A percentile compares a stretch with the other conserved stretches of the same genome.
These are phyloP conservation scores for Ogataea methanolica DNA, from an alignment of 805 yeast genomes.

Conservation along the genomic window DNA sequence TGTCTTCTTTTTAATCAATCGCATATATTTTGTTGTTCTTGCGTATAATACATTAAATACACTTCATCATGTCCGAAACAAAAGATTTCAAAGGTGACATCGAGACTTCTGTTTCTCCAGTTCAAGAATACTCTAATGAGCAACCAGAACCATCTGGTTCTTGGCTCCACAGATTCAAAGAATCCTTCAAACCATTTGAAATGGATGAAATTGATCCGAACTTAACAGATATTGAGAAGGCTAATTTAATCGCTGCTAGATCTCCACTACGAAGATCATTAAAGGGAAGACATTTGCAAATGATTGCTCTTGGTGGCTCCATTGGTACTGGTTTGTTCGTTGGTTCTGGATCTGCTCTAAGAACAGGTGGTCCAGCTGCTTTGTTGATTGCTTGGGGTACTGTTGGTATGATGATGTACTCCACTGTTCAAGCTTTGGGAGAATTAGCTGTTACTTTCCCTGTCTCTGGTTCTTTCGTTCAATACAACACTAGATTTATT, in stretches of 20 bases:
- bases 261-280: slow-evolving; percentile 48
- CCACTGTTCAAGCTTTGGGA: slow-evolving; percentile 62
- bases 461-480: slow-evolving; percentile 59
- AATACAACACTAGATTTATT: slow-evolving; percentile 55
- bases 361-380: slow-evolving; percentile 72
- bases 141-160: slow-evolving; percentile 4
- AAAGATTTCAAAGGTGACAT: slow-evolving; percentile 19
- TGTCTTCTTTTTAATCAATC: neutral
- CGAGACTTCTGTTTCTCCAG: slow-evolving; percentile 23
- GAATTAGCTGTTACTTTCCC: slow-evolving; percentile 62
- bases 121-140: slow-evolving; percentile 9
- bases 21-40: neutral
- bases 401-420: slow-evolving; percentile 56
- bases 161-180: slow-evolving; percentile 22
- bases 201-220: slow-evolving; percentile 39
- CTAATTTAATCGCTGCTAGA: slow-evolving; percentile 42
- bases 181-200: slow-evolving; percentile 28
- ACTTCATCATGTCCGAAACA: neutral
- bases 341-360: slow-evolving; percentile 60
- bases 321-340: slow-evolving; percentile 83
- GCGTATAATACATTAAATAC: neutral
- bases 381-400: slow-evolving; percentile 56
- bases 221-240: slow-evolving; percentile 40
- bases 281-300: slow-evolving; percentile 63
- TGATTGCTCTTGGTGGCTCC: slow-evolving; percentile 82